Percentiles rank a stretch among this genome's conserved stretches.
phyloP scores from a whole-genome alignment of 73 alveolate genomes.

The Halteria grandinella region DNA sequence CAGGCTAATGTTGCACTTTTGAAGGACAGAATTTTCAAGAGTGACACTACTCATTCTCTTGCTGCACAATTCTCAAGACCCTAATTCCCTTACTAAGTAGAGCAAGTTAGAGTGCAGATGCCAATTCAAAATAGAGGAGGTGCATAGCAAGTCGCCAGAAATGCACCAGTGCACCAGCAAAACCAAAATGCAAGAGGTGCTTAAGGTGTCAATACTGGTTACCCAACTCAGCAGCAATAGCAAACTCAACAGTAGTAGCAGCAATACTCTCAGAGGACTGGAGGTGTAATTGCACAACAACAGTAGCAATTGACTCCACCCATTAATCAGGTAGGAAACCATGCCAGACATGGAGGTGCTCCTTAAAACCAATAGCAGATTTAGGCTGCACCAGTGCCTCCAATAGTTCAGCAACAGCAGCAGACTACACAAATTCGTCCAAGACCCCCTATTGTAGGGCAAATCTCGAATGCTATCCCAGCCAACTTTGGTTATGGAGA shows the following conservation, averaged over 20 bases:
- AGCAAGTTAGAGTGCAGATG: conserved; percentile 38
- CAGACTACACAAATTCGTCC: background rate
- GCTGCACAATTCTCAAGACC: conserved; percentile 18
- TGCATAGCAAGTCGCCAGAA: too few species aligned
- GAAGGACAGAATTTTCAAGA: conserved; percentile 48
- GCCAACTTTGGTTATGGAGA: conserved; percentile 50
- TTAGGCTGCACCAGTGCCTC: conserved; percentile 17
- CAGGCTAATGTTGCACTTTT: conserved; percentile 37
- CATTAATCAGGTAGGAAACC: conserved; percentile 5
- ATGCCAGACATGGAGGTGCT: background rate
- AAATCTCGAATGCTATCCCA: background rate
- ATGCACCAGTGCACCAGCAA: too few species aligned
- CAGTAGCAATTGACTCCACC: conserved; percentile 3
- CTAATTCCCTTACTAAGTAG: conserved; percentile 30
- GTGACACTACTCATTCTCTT: conserved; percentile 15
- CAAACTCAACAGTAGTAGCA: background rate
- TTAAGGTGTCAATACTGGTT: too few species aligned
- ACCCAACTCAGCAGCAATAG: too few species aligned
- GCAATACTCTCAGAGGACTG: conserved; percentile 7
- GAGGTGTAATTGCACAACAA: background rate
- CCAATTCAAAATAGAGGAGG: too few species aligned
- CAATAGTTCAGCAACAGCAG: background rate
- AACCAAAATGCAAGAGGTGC: too few species aligned
- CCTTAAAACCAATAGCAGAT: background rate
- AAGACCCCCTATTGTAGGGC: too few species aligned